Evolutionary conservation across 345 rosid species (phyloP), one percentile per base, ranked within the genome.

Genomic region (Populus euphratica): DNA sequence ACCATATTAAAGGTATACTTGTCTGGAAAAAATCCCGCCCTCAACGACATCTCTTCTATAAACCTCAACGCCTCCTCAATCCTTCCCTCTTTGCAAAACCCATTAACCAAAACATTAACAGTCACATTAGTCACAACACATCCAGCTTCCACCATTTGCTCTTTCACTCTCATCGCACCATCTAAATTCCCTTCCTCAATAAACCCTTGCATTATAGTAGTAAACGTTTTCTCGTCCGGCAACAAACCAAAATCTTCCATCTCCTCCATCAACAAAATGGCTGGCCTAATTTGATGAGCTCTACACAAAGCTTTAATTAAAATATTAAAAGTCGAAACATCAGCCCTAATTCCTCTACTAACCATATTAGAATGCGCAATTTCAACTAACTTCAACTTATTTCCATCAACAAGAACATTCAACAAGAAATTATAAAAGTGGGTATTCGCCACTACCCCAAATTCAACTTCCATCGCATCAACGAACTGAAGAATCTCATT

Each of bases 231-330:
- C 91, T 95, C 97, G 68, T 93, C 98, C 1, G 97, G 98, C 4
- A 72, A 81, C 56, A 92, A 77, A 75, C 91, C 91, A 62, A 90
- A 85, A 78, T 78, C 83, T 1, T 83, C 77, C 99, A 95, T 93
- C 81, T 93, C 99, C 80, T 93, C 97, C 94, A 93, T 87, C 94
- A 95, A 86, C 83, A 91, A 85, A 63, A 90, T 71, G 9, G 98
- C 94, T 33, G 96, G 90, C 83, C 97, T 88, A 82, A 93, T 86
- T 78, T 92, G 97, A 81, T 92, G 98, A 4, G 99, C 94, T 77
- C 70, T 93, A 82, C 98, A 93, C 75, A 92, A 82, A 70, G 98
- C 98, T 82, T 92, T 93, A 36, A 95, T 90, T 79, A 95, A 73
- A 65, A 92, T 85, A 71, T 93, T 95, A 82, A 92, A 93, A 9